These are phyloP conservation scores for Cryptosporidium sp. DNA, from an alignment of 169 alveolate species.

Conservation along the genomic window DNA sequence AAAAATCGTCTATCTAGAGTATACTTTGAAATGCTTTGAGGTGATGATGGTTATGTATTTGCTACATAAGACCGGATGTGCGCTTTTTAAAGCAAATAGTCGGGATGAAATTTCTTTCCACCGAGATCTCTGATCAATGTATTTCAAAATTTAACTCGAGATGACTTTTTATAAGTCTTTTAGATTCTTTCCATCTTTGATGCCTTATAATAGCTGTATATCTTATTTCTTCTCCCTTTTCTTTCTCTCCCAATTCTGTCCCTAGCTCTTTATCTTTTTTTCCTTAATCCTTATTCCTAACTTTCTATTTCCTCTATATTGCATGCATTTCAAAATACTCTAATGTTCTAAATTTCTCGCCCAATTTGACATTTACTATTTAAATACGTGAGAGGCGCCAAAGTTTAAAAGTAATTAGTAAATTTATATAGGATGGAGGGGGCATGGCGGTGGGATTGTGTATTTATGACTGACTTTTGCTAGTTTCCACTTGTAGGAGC, in stretches of 20 bases:
- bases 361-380: too few species aligned
- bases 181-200: neutral
- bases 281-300: too few species aligned
- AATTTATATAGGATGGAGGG: neutral
- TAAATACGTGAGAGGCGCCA: too few species aligned
- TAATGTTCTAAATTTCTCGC: too few species aligned
- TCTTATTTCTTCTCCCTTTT: too few species aligned
- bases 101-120: constrained; percentile 60
- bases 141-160: neutral
- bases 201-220: neutral
- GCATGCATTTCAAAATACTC: too few species aligned
- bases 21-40: constrained; percentile 1
- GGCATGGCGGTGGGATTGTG: neutral
- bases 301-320: too few species aligned
- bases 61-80: constrained; percentile 48
- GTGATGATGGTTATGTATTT: constrained; percentile 23
- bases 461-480: too few species aligned
- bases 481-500: neutral
- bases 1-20: neutral
- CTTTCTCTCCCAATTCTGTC: too few species aligned
- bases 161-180: neutral
- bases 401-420: too few species aligned
- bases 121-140: constrained; percentile 74
- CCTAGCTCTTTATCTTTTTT: neutral
- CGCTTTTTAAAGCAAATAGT: neutral